phyloP scores from a whole-genome alignment of 495 filamentous ascomycete species.

The Astrothelium subdiscretum region DNA sequence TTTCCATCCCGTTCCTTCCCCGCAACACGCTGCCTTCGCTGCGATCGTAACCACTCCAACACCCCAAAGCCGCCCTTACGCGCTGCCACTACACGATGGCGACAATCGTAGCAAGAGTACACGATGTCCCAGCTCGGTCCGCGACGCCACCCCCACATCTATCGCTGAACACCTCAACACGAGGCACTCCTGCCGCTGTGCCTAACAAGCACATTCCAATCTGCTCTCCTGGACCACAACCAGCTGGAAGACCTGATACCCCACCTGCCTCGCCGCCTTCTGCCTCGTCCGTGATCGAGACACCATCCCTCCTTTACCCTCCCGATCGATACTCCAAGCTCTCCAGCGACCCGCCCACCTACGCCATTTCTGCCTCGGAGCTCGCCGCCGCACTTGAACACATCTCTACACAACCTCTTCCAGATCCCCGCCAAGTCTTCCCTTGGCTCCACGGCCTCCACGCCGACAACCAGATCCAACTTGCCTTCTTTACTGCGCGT shows the following conservation, averaged over 20 bases:
- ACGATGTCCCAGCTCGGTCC: conserved; percentile 18
- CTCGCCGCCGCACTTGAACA: conserved; percentile 65
- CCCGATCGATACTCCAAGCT: conserved; percentile 51
- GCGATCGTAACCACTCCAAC: not conserved
- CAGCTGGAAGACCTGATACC: conserved; percentile 37
- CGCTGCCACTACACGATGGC: conserved; percentile 27
- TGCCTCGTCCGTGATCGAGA: conserved; percentile 38
- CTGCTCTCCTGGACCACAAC: conserved; percentile 67
- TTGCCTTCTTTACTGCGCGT: conserved; percentile 75
- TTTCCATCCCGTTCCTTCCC: not conserved
- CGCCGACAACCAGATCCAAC: conserved; percentile 73
- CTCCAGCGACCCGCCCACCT: conserved; percentile 49
- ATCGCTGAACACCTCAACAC: conserved; percentile 38
- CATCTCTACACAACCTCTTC: conserved; percentile 62
- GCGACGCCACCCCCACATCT: conserved; percentile 30
- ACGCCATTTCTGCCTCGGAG: conserved; percentile 55
- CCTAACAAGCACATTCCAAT: conserved; percentile 86
- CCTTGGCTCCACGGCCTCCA: conserved; percentile 99
- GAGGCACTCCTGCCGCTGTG: conserved; percentile 45
- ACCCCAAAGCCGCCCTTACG: no score
- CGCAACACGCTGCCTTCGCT: not conserved
- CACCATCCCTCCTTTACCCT: conserved; percentile 61
- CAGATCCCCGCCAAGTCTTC: conserved; percentile 73
- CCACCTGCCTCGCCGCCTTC: conserved; percentile 55
- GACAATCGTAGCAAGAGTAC: conserved; percentile 21